A percentile compares a stretch with the other conserved stretches of the same genome.
Evolutionary conservation across 2,329 filamentous ascomycete species (phyloP).

Genomic region (Purpureocillium lavendulum): DNA sequence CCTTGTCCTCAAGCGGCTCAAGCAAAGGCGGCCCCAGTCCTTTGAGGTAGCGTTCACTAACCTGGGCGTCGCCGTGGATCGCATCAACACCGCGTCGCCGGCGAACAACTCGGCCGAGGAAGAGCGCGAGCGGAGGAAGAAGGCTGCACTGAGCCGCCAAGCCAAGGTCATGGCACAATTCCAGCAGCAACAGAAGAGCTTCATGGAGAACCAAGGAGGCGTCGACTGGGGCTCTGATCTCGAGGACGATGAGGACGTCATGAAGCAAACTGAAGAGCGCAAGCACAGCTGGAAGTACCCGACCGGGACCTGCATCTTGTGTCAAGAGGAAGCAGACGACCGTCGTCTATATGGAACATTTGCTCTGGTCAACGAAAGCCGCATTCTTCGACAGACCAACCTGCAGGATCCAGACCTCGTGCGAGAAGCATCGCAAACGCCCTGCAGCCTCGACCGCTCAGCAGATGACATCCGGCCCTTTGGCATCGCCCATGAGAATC

Average conservation of each 20-base stretch:
- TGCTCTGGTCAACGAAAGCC: conserved; percentile 78
- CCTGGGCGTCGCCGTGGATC: conserved; percentile 62
- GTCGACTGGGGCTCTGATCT: conserved; percentile 79
- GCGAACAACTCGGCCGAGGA: conserved; percentile 59
- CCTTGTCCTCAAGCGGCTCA: conserved; percentile 75
- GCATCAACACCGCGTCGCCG: conserved; percentile 76
- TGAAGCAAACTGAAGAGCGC: conserved; percentile 51
- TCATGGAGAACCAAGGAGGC: conserved; percentile 79
- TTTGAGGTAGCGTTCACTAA: conserved; percentile 61
- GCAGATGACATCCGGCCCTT: conserved; percentile 80
- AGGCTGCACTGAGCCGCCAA: conserved; percentile 80
- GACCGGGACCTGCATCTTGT: conserved; percentile 86
- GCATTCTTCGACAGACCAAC: conserved; percentile 79
- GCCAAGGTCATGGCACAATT: conserved; percentile 96
- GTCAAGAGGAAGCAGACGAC: conserved; percentile 92
- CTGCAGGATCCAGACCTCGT: conserved; percentile 76
- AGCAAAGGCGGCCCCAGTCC: conserved; percentile 66
- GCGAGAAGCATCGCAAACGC: conserved; percentile 70
- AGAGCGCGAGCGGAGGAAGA: conserved; percentile 78
- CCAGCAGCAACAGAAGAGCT: conserved; percentile 93
- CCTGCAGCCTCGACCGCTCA: conserved; percentile 74
- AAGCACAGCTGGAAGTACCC: conserved; percentile 77
- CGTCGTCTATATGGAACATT: conserved; percentile 87
- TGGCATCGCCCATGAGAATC: conserved; percentile 83
- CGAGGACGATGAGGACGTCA: conserved; percentile 61